Conservation (phyloP, 2,329 filamentous ascomycete genomes). For the Fusarium stilboides region DNA sequence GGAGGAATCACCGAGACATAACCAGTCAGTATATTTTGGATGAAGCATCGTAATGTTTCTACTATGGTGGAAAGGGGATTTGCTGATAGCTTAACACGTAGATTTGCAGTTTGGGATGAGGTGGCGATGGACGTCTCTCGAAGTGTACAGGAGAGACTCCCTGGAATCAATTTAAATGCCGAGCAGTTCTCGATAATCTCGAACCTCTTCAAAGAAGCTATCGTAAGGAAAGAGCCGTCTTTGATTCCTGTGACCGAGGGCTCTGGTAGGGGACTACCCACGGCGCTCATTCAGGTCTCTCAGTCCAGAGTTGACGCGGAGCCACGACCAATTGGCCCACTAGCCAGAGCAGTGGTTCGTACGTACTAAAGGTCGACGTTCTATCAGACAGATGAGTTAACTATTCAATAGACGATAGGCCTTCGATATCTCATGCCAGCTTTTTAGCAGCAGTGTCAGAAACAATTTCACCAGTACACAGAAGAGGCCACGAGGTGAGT, state of each 20-base stretch:
- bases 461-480: background rate
- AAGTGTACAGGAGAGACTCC: background rate
- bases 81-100: background rate
- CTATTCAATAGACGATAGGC: background rate
- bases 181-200: background rate
- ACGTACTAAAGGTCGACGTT: background rate
- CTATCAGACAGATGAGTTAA: too few species aligned
- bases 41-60: too few species aligned
- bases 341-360: background rate
- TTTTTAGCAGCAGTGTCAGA: background rate
- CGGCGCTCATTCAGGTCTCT: background rate
- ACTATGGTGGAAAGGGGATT: too few species aligned
- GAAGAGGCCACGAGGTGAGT: background rate
- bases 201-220: background rate
- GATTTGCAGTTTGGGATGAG: background rate
- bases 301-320: background rate
- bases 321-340: background rate
- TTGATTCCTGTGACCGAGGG: background rate
- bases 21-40: background rate
- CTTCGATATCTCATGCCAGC: background rate
- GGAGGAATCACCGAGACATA: background rate
- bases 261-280: background rate
- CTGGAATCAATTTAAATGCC: background rate
- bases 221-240: background rate
- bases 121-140: background rate